These are phyloP conservation scores for Didymella segeticola DNA, from an alignment of 2,329 filamentous ascomycete species.

Conservation along the genomic window DNA sequence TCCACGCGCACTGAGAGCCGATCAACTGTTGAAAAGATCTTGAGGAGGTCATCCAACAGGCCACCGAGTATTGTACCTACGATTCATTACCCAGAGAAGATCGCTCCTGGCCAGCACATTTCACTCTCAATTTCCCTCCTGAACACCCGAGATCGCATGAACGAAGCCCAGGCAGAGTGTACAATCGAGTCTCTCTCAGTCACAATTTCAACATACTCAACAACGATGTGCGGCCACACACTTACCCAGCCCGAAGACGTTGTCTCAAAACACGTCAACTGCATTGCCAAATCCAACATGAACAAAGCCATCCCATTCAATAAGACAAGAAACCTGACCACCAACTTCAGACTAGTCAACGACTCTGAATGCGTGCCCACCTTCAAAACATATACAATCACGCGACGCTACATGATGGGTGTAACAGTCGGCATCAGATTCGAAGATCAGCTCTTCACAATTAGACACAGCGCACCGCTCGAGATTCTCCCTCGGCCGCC, in stretches of 20 bases:
- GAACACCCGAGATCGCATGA: slow-evolving; percentile 28
- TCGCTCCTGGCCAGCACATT: slow-evolving; percentile 44
- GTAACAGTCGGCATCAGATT: slow-evolving; percentile 39
- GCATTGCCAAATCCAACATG: slow-evolving; percentile 37
- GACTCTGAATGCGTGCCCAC: slow-evolving; percentile 44
- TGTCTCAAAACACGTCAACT: slow-evolving; percentile 40
- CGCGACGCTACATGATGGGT: slow-evolving; percentile 37
- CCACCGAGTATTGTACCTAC: slow-evolving; percentile 41
- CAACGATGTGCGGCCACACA: slow-evolving; percentile 36
- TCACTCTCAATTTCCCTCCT: slow-evolving; percentile 35
- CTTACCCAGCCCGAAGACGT: slow-evolving; percentile 38
- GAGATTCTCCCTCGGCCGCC: slow-evolving; percentile 41
- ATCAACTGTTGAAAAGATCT: slow-evolving; percentile 29
- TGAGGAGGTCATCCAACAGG: slow-evolving; percentile 25
- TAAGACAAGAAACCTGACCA: slow-evolving; percentile 28
- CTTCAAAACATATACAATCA: slow-evolving; percentile 46
- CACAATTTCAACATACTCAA: slow-evolving; percentile 43
- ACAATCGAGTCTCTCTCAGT: slow-evolving; percentile 37
- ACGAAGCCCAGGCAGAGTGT: slow-evolving; percentile 30
- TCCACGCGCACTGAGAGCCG: slow-evolving; percentile 19
- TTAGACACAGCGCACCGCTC: slow-evolving; percentile 35
- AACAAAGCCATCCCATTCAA: slow-evolving; percentile 32
- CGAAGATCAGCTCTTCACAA: slow-evolving; percentile 32
- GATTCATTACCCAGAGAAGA: slow-evolving; percentile 34
- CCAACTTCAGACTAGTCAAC: slow-evolving; percentile 43